phyloP scores from a whole-genome alignment of 768 basidiomycete genomes.

The Pisolithus tinctorius region DNA sequence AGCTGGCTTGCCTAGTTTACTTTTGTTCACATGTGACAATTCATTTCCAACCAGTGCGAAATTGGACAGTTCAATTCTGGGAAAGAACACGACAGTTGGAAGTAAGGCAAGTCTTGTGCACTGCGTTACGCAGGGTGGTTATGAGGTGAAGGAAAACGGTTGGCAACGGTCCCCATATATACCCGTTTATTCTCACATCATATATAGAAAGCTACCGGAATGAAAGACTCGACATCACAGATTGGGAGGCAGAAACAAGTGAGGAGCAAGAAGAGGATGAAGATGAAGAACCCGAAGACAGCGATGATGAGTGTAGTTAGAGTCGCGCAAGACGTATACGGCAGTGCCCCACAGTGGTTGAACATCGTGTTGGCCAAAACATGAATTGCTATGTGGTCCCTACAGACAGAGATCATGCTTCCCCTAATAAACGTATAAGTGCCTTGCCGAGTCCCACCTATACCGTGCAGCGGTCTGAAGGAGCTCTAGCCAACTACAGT shows the following conservation, averaged over 20 bases:
- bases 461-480: not conserved
- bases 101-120: conserved; percentile 58
- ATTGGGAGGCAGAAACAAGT: conserved; percentile 40
- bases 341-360: no score
- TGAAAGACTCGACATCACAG: conserved; percentile 51
- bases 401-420: no score
- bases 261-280: conserved; percentile 19
- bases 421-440: no score
- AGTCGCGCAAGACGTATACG: no score
- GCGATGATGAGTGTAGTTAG: conserved; percentile 6
- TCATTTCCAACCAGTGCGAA: conserved; percentile 46
- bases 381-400: no score
- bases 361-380: no score
- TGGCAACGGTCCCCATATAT: conserved; percentile 6
- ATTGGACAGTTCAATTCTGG: conserved; percentile 70
- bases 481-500: conserved; percentile 20
- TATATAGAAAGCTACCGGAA: conserved; percentile 45
- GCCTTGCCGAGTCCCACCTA: no score
- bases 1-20: not conserved
- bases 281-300: conserved; percentile 10
- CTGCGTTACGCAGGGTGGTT: conserved; percentile 73
- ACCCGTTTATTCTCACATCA: not conserved
- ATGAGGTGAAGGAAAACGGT: conserved; percentile 65
- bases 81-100: conserved; percentile 68
- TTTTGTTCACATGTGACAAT: conserved; percentile 3